Conservation (phyloP, 2,329 filamentous ascomycete genomes). For the Fusarium albidum region DNA sequence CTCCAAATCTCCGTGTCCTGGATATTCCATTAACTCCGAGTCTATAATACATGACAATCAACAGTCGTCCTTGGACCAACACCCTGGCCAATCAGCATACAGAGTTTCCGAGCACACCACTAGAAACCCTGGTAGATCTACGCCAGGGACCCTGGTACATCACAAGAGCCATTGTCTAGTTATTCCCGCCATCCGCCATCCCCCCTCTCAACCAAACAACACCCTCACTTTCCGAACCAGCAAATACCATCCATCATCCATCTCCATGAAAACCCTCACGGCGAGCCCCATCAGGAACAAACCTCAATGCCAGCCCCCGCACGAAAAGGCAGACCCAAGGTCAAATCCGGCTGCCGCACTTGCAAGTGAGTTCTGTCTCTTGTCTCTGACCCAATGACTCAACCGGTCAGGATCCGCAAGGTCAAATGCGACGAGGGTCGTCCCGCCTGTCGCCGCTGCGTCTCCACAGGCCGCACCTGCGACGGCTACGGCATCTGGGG, state of each 20-base stretch:
- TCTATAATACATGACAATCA: too few species aligned
- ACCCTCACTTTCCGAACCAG: constrained; percentile 30
- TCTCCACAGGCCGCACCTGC: constrained; percentile 29
- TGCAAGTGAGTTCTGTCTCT: constrained; percentile 26
- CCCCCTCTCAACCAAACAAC: constrained; percentile 26
- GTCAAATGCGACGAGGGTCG: constrained; percentile 31
- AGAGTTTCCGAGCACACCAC: constrained; percentile 33
- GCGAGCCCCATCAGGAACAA: background rate
- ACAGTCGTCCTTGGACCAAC: too few species aligned
- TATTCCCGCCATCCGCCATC: background rate
- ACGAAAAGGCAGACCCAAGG: constrained; percentile 26
- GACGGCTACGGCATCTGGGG: constrained; percentile 36
- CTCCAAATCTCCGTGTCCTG: too few species aligned
- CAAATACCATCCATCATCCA: constrained; percentile 11
- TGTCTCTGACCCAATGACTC: background rate
- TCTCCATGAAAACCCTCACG: too few species aligned
- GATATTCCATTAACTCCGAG: too few species aligned
- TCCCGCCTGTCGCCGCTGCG: constrained; percentile 27
- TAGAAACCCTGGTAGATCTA: constrained; percentile 5
- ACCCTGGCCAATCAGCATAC: constrained; percentile 33
- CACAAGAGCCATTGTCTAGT: too few species aligned
- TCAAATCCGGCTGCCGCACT: constrained; percentile 32
- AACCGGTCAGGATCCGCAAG: constrained; percentile 21
- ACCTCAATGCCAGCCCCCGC: too few species aligned
- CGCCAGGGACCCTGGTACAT: too few species aligned